Conservation (phyloP, 2,329 filamentous ascomycete genomes). For the Pseudocercospora vitis region DNA sequence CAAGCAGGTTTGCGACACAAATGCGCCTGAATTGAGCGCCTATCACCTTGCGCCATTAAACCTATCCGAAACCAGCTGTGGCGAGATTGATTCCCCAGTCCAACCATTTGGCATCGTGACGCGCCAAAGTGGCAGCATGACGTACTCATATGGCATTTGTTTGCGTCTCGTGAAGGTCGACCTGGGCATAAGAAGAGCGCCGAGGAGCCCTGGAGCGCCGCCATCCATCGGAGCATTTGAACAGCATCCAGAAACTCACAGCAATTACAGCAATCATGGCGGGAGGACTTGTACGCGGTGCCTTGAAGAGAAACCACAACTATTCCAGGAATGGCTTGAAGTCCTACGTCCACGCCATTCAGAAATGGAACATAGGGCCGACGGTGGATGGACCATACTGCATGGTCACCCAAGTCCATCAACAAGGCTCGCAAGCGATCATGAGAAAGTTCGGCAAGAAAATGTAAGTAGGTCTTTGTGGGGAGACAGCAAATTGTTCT, state of each 20-base stretch:
- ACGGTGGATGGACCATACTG: slow-evolving; percentile 64
- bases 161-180: background rate
- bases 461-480: slow-evolving; percentile 28
- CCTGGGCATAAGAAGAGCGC: background rate
- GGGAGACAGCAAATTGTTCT: background rate
- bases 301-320: slow-evolving; percentile 33
- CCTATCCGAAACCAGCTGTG: no score
- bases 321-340: slow-evolving; percentile 34
- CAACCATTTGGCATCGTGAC: background rate
- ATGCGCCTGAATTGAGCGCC: background rate
- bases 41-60: background rate
- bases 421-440: slow-evolving; percentile 46
- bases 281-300: slow-evolving; percentile 26
- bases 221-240: background rate
- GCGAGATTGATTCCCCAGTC: background rate
- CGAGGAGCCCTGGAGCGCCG: no score
- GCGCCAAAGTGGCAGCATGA: slow-evolving; percentile 7
- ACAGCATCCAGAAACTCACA: background rate
- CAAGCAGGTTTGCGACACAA: slow-evolving; percentile 3
- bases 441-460: slow-evolving; percentile 44
- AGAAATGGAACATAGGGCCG: slow-evolving; percentile 55
- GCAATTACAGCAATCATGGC: background rate
- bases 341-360: slow-evolving; percentile 33
- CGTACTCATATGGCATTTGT: slow-evolving; percentile 1
- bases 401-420: slow-evolving; percentile 50